Evolutionary conservation across 139 green algal species (phyloP).

Genomic region (Chlamydomonas eustigma): DNA sequence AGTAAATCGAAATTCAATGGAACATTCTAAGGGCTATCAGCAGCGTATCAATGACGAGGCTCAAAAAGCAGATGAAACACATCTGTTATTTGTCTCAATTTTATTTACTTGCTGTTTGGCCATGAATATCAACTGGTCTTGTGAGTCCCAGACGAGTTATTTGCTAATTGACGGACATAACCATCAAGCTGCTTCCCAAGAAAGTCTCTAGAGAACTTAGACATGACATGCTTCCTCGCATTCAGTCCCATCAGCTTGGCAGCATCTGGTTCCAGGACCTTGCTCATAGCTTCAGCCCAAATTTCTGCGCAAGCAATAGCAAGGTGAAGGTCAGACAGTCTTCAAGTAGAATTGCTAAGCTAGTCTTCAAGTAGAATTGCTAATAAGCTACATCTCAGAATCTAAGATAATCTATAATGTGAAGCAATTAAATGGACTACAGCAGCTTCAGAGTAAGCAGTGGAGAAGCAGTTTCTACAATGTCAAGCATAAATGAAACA

Average conservation of each 20-base stretch:
- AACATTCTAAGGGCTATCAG: no score
- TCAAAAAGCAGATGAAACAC: no score
- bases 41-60: no score
- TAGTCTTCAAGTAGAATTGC: neutral
- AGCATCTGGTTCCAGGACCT: slow-evolving; percentile 27
- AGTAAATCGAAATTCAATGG: no score
- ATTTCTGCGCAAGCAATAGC: slow-evolving; percentile 12
- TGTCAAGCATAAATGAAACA: no score
- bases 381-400: neutral
- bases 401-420: neutral
- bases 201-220: slow-evolving; percentile 7
- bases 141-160: neutral
- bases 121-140: no score
- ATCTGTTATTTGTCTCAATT: no score
- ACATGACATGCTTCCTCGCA: slow-evolving; percentile 58
- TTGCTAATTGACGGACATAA: slow-evolving; percentile 1
- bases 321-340: neutral
- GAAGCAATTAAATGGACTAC: neutral
- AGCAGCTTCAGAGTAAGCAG: neutral
- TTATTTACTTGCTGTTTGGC: no score
- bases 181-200: slow-evolving; percentile 13
- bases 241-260: slow-evolving; percentile 47
- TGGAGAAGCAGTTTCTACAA: neutral
- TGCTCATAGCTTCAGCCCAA: slow-evolving; percentile 23
- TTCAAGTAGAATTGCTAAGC: neutral